A percentile compares a stretch with the other conserved stretches of the same genome.
Evolutionary conservation across 2,329 filamentous ascomycete genomes (phyloP).

Genomic region (Daldinia eschscholtzii): DNA sequence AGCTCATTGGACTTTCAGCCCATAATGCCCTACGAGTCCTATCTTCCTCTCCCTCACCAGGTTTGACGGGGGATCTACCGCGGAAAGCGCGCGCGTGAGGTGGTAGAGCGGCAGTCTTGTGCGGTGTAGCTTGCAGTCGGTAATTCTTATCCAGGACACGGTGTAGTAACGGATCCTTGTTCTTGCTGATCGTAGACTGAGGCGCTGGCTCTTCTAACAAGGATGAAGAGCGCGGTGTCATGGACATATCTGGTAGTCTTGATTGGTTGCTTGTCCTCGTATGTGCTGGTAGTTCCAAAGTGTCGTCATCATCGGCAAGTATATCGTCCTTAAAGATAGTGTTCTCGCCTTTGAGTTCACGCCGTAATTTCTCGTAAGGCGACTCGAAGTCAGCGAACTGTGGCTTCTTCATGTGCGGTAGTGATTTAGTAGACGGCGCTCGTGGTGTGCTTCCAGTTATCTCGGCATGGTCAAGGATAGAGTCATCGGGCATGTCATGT

Average conservation of each 20-base stretch:
- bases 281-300: slow-evolving; percentile 62
- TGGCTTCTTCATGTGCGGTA: slow-evolving; percentile 35
- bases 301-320: slow-evolving; percentile 53
- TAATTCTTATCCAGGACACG: slow-evolving; percentile 96
- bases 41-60: slow-evolving; percentile 52
- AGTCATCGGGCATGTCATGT: slow-evolving; percentile 65
- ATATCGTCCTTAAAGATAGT: slow-evolving; percentile 53
- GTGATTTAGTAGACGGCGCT: slow-evolving; percentile 64
- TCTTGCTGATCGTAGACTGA: slow-evolving; percentile 51
- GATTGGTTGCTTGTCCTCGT: slow-evolving; percentile 62
- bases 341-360: slow-evolving; percentile 69
- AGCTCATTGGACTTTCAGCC: slow-evolving; percentile 74
- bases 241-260: slow-evolving; percentile 71
- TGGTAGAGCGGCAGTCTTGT: slow-evolving; percentile 63
- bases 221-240: slow-evolving; percentile 70
- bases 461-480: slow-evolving; percentile 73
- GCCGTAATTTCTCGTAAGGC: slow-evolving; percentile 80
- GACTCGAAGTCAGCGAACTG: slow-evolving; percentile 76
- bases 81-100: slow-evolving; percentile 47
- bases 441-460: slow-evolving; percentile 78
- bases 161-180: slow-evolving; percentile 85
- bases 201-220: slow-evolving; percentile 60
- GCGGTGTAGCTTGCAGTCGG: slow-evolving; percentile 90
- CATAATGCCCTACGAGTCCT: slow-evolving; percentile 57
- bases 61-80: slow-evolving; percentile 49